These are phyloP conservation scores for Brassica juncea DNA, from an alignment of 345 rosid species.

Conservation along the genomic window DNA sequence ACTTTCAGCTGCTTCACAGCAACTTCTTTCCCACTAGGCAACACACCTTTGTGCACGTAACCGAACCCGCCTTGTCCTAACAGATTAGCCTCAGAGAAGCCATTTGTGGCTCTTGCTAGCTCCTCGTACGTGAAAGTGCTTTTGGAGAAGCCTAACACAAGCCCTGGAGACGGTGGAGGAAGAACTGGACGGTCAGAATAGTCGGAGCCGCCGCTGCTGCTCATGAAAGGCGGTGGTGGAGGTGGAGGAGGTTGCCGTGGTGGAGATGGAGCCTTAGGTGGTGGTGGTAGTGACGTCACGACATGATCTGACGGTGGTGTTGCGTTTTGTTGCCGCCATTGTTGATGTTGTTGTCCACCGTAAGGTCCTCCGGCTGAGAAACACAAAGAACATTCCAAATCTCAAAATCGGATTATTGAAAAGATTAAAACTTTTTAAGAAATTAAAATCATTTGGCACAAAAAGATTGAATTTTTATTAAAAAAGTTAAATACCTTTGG, in stretches of 20 bases:
- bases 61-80: conserved; percentile 83
- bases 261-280: conserved; percentile 50
- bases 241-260: conserved; percentile 40
- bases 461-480: conserved; percentile 6
- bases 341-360: conserved; percentile 55
- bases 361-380: conserved; percentile 53
- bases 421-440: conserved; percentile 1
- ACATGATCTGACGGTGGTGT: conserved; percentile 52
- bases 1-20: conserved; percentile 68
- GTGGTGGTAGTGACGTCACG: conserved; percentile 38
- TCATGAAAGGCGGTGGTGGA: conserved; percentile 48
- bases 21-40: conserved; percentile 64
- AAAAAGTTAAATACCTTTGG: neutral
- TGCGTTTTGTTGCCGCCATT: conserved; percentile 73
- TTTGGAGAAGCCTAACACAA: conserved; percentile 63
- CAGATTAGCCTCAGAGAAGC: conserved; percentile 64
- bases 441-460: neutral
- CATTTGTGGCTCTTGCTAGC: conserved; percentile 59
- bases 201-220: conserved; percentile 71
- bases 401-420: neutral
- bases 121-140: conserved; percentile 65
- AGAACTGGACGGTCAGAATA: conserved; percentile 57
- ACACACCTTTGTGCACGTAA: conserved; percentile 64
- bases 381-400: conserved; percentile 3
- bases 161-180: conserved; percentile 67